Evolutionary conservation across 495 filamentous ascomycete genomes (phyloP).

Genomic region (Lepidopterella palustris): DNA sequence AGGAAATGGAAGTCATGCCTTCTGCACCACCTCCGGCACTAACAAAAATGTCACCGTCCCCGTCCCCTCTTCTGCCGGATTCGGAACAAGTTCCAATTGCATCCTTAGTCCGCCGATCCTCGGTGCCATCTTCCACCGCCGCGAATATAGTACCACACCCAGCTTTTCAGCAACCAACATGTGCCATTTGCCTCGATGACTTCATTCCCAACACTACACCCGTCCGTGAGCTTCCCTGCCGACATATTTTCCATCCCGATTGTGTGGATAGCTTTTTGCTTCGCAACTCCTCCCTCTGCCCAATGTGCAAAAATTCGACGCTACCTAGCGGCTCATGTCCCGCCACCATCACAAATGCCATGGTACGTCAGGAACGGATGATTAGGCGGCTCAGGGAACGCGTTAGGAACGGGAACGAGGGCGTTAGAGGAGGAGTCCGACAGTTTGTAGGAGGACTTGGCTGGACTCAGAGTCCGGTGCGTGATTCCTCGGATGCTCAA

Average conservation of each 20-base stretch:
- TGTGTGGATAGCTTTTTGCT: slow-evolving; percentile 79
- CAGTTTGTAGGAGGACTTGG: background rate
- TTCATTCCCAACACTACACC: slow-evolving; percentile 59
- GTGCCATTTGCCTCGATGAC: slow-evolving; percentile 80
- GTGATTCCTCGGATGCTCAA: slow-evolving; percentile 24
- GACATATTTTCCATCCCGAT: slow-evolving; percentile 83
- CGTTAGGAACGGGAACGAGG: background rate
- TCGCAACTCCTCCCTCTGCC: slow-evolving; percentile 70
- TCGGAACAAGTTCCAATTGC: slow-evolving; percentile 31
- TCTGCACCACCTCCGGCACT: slow-evolving; percentile 1
- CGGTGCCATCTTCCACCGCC: slow-evolving; percentile 19
- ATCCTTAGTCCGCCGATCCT: slow-evolving; percentile 22
- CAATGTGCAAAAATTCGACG: slow-evolving; percentile 75
- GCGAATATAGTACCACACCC: slow-evolving; percentile 8
- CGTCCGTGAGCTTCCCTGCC: slow-evolving; percentile 78
- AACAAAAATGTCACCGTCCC: slow-evolving; percentile 15
- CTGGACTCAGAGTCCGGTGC: slow-evolving; percentile 23
- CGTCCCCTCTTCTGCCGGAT: slow-evolving; percentile 18
- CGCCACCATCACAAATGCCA: slow-evolving; percentile 65
- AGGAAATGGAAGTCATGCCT: slow-evolving; percentile 5
- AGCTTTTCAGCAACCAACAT: slow-evolving; percentile 60
- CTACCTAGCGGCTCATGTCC: slow-evolving; percentile 61
- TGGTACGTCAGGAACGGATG: slow-evolving; percentile 65
- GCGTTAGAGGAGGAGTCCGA: background rate
- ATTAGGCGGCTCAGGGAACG: slow-evolving; percentile 25